Base-by-base conservation (phyloP, 2,329 filamentous ascomycete species). In the Monilinia aucupariae region DNA sequence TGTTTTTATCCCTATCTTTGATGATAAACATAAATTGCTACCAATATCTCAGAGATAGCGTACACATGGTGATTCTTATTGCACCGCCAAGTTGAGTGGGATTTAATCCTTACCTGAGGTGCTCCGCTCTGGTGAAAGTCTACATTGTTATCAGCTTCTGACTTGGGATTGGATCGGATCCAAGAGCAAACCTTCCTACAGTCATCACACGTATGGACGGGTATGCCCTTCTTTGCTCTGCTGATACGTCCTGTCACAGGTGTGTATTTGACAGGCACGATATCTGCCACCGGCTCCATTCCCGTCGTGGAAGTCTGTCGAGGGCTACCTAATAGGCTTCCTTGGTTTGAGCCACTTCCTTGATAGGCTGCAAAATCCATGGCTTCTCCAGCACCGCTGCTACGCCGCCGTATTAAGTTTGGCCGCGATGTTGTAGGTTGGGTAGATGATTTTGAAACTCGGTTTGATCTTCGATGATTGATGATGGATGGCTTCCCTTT, bases 61-160 rank as follows among this genome's bases (percentile, higher is more conserved):
- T 22, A 15, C 41, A 4, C 27, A 13, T 4, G 13, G 30, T 37
- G 13, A 25, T 58, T 47, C 37, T 54, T 17, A 37, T 47, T 7
- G 1, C 5, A 45, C 8, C 10, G 8, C 20, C 30, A 47, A 27
- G 10, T 32, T 39, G 17, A 15, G 20, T 37, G 25, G 34, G 22
- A 25, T 22, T 27, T 7, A 13, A 30, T 48, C 51, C 67, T 72
- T 68, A 86, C 83, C 82, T 82, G 49, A 86, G 74, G 73, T 86
- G 84, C 70, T 86, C 84, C 37, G 84, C 84, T 70, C 84, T 77
- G 15, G 83, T 85, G 66, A 86, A 86, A 2, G 81, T 85, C 84
- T 86, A 61, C 20, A 49, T 50, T 39, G 30, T 50, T 25, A 61
- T 70, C 47, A 73, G 65, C 56, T 66, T 34, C 48, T 37, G 41